Evolutionary conservation across 1,284 basidiomycete species (phyloP).

Genomic region (Moesziomyces sp.): DNA sequence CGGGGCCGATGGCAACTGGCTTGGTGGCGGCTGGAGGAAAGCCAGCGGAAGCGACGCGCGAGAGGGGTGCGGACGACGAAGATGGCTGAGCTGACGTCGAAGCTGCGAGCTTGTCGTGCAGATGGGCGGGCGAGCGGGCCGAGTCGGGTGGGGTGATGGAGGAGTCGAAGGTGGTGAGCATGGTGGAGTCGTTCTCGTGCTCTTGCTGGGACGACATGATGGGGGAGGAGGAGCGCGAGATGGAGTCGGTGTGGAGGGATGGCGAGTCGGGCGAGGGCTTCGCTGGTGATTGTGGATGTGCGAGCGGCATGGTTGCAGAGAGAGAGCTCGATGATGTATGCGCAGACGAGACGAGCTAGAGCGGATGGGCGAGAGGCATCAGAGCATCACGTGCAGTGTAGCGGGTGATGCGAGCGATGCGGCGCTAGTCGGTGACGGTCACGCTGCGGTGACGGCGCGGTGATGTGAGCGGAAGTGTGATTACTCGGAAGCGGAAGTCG

Average conservation of each 20-base stretch:
- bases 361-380: too few relatives aligned
- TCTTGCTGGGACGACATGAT: constrained; percentile 10
- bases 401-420: too few relatives aligned
- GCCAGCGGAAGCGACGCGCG: constrained; percentile 9
- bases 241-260: background rate
- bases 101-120: constrained; percentile 12
- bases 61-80: background rate
- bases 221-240: constrained; percentile 8
- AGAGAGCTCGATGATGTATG: too few relatives aligned
- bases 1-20: background rate
- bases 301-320: constrained; percentile 7
- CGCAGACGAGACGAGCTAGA: too few relatives aligned
- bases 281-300: constrained; percentile 4
- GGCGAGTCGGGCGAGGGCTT: constrained; percentile 2
- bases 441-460: too few relatives aligned
- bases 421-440: too few relatives aligned
- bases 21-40: background rate
- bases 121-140: background rate
- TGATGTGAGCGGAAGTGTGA: too few relatives aligned
- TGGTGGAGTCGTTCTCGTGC: constrained; percentile 15
- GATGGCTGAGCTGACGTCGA: constrained; percentile 5
- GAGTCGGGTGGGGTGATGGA: constrained; percentile 2
- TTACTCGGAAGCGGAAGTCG: too few relatives aligned
- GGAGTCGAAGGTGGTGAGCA: constrained; percentile 24
- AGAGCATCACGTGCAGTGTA: too few relatives aligned